Base-by-base conservation (phyloP, 371 early-diverging fungal species). In the Parasitella parasitica region DNA sequence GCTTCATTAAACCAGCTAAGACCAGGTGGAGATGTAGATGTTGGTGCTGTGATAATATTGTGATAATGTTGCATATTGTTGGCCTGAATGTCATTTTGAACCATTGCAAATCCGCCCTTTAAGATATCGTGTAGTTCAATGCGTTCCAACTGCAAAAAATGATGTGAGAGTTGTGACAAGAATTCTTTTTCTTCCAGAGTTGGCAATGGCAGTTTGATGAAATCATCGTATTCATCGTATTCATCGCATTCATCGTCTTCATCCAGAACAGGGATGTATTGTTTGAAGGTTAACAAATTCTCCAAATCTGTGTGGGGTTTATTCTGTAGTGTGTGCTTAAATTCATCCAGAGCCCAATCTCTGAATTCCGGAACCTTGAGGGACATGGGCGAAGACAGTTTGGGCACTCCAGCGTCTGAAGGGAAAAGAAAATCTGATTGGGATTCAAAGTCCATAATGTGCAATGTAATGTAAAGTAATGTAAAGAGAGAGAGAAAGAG, bases 311-410 rank as follows among this genome's bases (percentile, higher is more conserved):
- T 58, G 26, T 57, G 64, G 26, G 72, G 57, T 24, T 72, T 74
- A 52, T 75, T 68, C 36, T 60, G 63, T 13, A 72, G 55, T 13
- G 74, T 73, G 27, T 62, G 59, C 38, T 71, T 69, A 16, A 73
- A 76, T 41, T 78, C 79, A 32, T 78, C 69, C 32, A 66, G 32
- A 28, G 72, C 67, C 79, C 79, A 78, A 51, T 78, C 74, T 3
- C 66, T 62, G 6, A 72, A 66, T 30, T 78, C 74, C 8, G 79
- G 76, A 11, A 78, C 59, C 54, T 78, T 75, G 32, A 61, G 53
- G 30, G 60, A 57, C 18, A 72, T 36, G 20, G 69, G 59, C 36
- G 73, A 67, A 37, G 76, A 71, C 15, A 78, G 55, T 39, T 78
- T 78, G 12, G 79, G 62, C 50, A 69, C 60, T 24, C 73, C 71